Percentiles rank a stretch among this genome's conserved stretches.
phyloP scores from a whole-genome alignment of 1,284 basidiomycete genomes.

The Tetrapyrgos nigripes region DNA sequence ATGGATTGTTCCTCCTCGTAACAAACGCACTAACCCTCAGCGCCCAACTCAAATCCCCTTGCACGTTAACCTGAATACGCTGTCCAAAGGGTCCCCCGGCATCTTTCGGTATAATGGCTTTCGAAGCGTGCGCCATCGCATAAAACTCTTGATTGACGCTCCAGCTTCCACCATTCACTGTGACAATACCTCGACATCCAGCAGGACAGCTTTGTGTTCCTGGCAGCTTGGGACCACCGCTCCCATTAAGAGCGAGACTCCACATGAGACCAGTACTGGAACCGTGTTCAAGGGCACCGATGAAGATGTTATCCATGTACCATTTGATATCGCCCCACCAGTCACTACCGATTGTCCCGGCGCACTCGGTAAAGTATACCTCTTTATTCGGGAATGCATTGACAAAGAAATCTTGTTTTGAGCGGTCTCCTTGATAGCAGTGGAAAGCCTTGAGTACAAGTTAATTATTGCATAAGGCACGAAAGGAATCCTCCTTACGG shows the following conservation, averaged over 20 bases:
- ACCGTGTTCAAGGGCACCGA: slow-evolving; percentile 18
- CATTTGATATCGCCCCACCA: slow-evolving; percentile 68
- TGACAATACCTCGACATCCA: slow-evolving; percentile 8
- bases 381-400: slow-evolving; percentile 35
- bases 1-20: slow-evolving; percentile 47
- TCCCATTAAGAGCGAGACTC: slow-evolving; percentile 56
- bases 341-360: slow-evolving; percentile 43
- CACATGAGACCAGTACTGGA: slow-evolving; percentile 47
- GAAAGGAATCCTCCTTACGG: neutral
- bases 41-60: neutral
- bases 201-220: slow-evolving; percentile 44
- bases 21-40: slow-evolving; percentile 37
- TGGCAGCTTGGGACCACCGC: slow-evolving; percentile 53
- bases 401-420: slow-evolving; percentile 32
- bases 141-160: slow-evolving; percentile 15
- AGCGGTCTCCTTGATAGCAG: slow-evolving; percentile 38
- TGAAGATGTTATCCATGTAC: slow-evolving; percentile 44
- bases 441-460: slow-evolving; percentile 32
- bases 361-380: slow-evolving; percentile 28
- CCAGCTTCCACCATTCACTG: slow-evolving; percentile 1
- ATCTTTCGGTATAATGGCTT: slow-evolving; percentile 10
- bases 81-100: slow-evolving; percentile 8
- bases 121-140: slow-evolving; percentile 15
- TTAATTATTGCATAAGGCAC: no score
- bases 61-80: slow-evolving; percentile 3